Base-by-base conservation (phyloP, 352 stramenopile genomes). In the Globisporangium heterothallicum region DNA sequence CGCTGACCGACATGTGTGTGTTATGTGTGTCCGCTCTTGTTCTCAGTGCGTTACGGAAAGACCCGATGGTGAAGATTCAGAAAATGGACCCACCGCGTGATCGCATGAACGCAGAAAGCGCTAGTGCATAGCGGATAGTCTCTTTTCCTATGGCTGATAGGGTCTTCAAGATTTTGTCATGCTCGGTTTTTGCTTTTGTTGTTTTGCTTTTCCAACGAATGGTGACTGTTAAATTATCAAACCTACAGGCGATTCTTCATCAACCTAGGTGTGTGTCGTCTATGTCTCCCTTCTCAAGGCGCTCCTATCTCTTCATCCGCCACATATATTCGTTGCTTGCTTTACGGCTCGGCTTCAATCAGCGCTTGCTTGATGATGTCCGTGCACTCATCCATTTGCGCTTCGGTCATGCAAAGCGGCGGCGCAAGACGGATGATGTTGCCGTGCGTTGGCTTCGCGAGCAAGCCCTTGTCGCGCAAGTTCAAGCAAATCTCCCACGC, bases 371-470 rank as follows among this genome's bases (percentile, higher is more conserved):
- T 85, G 67, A 93, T 82, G 49, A 93, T 94, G 21, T 60, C 61
- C 19, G 78, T 88, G 74, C 92, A 98, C 64, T 97, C 69, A 61
- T 98, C 85, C 59, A 98, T 86, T 73, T 98, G 77, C 30, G 71
- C 66, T 61, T 98, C 86, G 19, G 77, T 97, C 70, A 98, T 98
- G 43, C 89, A 96, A 45, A 98, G 82, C 34, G 95, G 95, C 19
- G 96, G 96, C 27, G 96, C 95, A 44, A 99, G 92, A 40, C 96
- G 90, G 68, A 99, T 98, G 68, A 98, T 98, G 75, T 99, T 98
- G 58, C 92, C 95, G 67, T 99, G 97, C 40, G 97, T 99, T 14
- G 96, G 97, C 76, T 99, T 99, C 44, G 97, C 97, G 25, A 99
- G 75, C 29, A 99, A 66, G 1, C 97, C 97, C 62, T 97, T 88